Evolutionary conservation across 768 basidiomycete genomes (phyloP), one percentile per base, ranked within the genome.

Genomic region (Tricholoma bakamatsutake): DNA sequence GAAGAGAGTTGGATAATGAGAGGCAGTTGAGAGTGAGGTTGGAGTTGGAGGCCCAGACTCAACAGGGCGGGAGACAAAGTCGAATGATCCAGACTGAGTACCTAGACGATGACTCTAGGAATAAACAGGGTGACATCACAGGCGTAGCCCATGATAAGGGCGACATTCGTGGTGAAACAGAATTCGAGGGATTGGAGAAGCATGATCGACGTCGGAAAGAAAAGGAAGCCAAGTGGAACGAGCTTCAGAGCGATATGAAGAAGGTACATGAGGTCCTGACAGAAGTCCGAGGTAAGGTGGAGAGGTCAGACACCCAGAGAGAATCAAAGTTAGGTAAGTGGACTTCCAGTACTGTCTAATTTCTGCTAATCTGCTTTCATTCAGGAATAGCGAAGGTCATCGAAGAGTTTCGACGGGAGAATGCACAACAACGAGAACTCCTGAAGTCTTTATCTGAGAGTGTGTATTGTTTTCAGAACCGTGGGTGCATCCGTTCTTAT

Each of bases 361-460:
- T n/a, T n/a, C 21, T 42, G 31, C 5, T 48, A 17, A 53, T 7
- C n/a, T 4, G 17, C 7, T 30, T 12, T 31, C 11, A 1, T 8
- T 58, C 18, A 88, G 87, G 76, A n/a, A 71, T 87, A 34, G 80
- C 88, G 42, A 76, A 75, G 24, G 72, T 88, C 28, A 71, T 88
- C 50, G 80, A 83, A 43, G 81, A 82, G 50, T 69, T 91, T 1
- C 72, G 69, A 13, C 72, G 71, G 40, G 83, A 88, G 67, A 85
- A 85, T 54, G 70, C 71, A 1, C 82, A 87, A 58, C 81, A 84
- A 60, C 73, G 76, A 54, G 81, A 82, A 28, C 68, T 83, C 9
- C 73, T 91, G 54, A 71, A 70, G 6, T 61, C 71, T 15, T 66
- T 90, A 13, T 80, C 81, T 12, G 80, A 86, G 7, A 75, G 85